These are phyloP conservation scores for Aspergillus uvarum DNA, from an alignment of 2,329 filamentous ascomycete species.

Conservation along the genomic window DNA sequence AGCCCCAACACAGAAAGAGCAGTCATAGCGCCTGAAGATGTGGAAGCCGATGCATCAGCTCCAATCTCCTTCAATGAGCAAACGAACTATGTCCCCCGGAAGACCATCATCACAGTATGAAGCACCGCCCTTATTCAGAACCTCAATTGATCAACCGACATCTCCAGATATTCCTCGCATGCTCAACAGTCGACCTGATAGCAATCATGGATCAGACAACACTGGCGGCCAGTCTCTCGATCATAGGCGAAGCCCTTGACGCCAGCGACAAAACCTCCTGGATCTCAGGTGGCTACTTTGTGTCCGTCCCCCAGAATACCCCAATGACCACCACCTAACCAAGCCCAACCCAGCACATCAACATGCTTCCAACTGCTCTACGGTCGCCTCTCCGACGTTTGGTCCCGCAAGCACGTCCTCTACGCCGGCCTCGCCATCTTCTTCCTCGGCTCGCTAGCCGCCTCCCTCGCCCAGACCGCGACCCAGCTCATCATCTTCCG, in stretches of 20 bases:
- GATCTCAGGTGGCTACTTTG: slow-evolving; percentile 58
- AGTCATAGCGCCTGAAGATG: neutral
- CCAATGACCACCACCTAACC: neutral
- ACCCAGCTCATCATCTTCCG: slow-evolving; percentile 62
- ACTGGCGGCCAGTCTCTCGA: slow-evolving; percentile 55
- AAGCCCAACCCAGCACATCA: slow-evolving; percentile 65
- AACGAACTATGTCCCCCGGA: slow-evolving; percentile 55
- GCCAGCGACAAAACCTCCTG: slow-evolving; percentile 54
- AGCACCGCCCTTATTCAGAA: neutral
- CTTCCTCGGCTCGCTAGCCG: slow-evolving; percentile 57
- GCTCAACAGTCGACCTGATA: slow-evolving; percentile 55
- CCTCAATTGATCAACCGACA: neutral
- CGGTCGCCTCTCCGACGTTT: slow-evolving; percentile 61
- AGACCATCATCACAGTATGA: slow-evolving; percentile 53
- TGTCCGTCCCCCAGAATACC: slow-evolving; percentile 53
- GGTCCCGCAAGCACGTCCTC: slow-evolving; percentile 59
- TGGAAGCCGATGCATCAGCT: slow-evolving; percentile 9
- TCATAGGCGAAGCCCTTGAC: slow-evolving; percentile 53
- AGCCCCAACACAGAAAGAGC: slow-evolving; percentile 5
- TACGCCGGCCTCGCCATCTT: slow-evolving; percentile 55
- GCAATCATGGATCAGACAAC: slow-evolving; percentile 61
- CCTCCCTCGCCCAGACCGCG: slow-evolving; percentile 57
- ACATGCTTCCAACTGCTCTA: slow-evolving; percentile 66
- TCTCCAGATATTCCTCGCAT: slow-evolving; percentile 56
- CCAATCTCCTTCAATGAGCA: slow-evolving; percentile 52